Base-by-base conservation (phyloP, 2,329 filamentous ascomycete genomes). In the Catunica adiposa region DNA sequence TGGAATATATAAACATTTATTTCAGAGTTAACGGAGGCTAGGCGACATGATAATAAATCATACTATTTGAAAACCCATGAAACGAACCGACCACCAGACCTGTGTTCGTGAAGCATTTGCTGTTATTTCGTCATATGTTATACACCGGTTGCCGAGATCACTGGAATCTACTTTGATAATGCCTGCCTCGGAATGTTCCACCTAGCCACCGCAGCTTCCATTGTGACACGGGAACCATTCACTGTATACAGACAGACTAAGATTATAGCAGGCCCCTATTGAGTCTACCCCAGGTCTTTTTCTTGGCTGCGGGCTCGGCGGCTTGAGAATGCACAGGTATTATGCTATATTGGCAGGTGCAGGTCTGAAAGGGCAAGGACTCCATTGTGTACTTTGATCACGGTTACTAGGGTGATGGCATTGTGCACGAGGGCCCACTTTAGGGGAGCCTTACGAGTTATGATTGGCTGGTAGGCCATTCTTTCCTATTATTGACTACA, bases 401-500 rank as follows among this genome's bases (percentile, higher is more conserved):
- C 20, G 40, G 40, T 56, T 56, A 47, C 38, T 20, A 37, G 42
- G 38, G 54, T 52, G 23, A 56, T 37, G 3, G 23, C 5, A 38
- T 29, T 11, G 4, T 48, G 46, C 54, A 52, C 15, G 34, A 14
- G 38, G 15, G 14, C 17, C 44, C 22, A 48, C 22, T 25, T 48
- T 25, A 25, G 7, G 44, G 22, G 7, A 46, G 23, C 15, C 11
- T 4, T 25, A 48, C 7, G 3, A 15, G n/a, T 17, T 26, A 9
- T 52, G 37, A 46, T 56, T 51, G 54, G 54, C 54, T 3, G 17
- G 11, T 3, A 4, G 3, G 15, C 37, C 26, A 17, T 34, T 46
- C 44, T 56, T 53, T 56, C 40, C 31, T 56, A 50, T 47, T 44
- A 26, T 50, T 29, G 11, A 56, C 26, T 37, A 51, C 11, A 38